Evolutionary conservation across 2,329 filamentous ascomycete species (phyloP), one percentile per base, ranked within the genome.

Genomic region (Lithohypha guttulata): DNA sequence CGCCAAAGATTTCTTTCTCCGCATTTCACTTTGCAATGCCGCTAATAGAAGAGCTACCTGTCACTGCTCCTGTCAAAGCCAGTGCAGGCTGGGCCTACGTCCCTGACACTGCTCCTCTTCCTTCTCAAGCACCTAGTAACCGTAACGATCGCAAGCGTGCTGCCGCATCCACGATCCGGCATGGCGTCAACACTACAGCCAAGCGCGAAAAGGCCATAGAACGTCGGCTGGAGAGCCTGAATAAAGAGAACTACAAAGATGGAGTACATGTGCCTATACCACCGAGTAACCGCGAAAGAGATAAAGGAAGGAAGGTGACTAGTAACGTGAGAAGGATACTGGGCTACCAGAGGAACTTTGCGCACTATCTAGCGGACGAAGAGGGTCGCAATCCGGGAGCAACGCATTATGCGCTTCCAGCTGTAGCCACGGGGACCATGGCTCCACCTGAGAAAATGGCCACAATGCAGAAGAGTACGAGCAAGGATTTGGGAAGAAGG

Each of bases 51-150:
- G 81, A 93, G 51, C 68, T 95, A 42, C 82, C 84, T 2, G 31
- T 49, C 23, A 77, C 75, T 54, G 67, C 77, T 19, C 77, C 76
- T 45, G 77, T 77, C 11, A 74, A 75, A 30, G 68, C 73, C 30
- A 82, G 84, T 1, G 86, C 89, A 1, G 89, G 89, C 54, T 96
- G 86, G 81, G 85, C 85, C 9, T 94, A 94, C 58, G 84, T 95
- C 1, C 79, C 86, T 20, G 84, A 94, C 55, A 78, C 73, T 11
- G 56, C 71, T 59, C 69, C 73, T 41, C 70, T 75, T 40, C 69
- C 73, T 9, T 69, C 75, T 7, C 70, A 71, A 49, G 58, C 65
- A 35, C 57, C 67, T 37, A 68, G 69, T 43, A 63, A 68, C 62
- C 81, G 85, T 53, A 78, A 75, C 20, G 73, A 75, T 14, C 72